phyloP scores from a whole-genome alignment of 2,329 filamentous ascomycete species.

The Pseudogymnoascus verrucosus region DNA sequence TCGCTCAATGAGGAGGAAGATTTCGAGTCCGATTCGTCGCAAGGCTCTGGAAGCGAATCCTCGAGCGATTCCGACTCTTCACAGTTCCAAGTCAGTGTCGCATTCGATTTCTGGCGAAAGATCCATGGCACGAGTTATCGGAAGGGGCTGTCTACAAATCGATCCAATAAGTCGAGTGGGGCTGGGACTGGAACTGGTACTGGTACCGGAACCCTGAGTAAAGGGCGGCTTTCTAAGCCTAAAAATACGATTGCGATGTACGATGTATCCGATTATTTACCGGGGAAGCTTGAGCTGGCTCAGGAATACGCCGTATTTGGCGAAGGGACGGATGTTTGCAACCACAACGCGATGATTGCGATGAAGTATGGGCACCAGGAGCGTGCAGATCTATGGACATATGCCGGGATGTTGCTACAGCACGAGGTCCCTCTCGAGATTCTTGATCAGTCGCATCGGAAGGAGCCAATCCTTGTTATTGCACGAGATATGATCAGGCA shows the following conservation, averaged over 20 bases:
- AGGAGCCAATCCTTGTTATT: conserved; percentile 53
- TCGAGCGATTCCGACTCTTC: conserved; percentile 29
- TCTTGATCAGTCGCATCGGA: conserved; percentile 44
- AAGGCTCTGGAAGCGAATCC: conserved; percentile 24
- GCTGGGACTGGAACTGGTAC: conserved; percentile 48
- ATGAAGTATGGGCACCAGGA: conserved; percentile 62
- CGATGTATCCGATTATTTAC: conserved; percentile 61
- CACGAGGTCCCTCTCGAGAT: conserved; percentile 67
- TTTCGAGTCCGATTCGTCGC: conserved; percentile 30
- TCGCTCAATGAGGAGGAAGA: conserved; percentile 27
- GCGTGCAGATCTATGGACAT: conserved; percentile 74
- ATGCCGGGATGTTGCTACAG: conserved; percentile 68
- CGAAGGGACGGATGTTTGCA: conserved; percentile 70
- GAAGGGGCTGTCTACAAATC: conserved; percentile 25
- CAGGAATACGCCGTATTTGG: conserved; percentile 77
- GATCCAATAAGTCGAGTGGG: conserved; percentile 28
- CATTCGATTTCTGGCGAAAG: conserved; percentile 23
- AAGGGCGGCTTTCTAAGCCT: conserved; percentile 28
- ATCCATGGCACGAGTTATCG: conserved; percentile 19
- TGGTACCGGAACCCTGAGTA: conserved; percentile 28
- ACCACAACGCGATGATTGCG: conserved; percentile 74
- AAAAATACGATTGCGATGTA: conserved; percentile 70
- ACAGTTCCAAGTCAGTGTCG: conserved; percentile 21
- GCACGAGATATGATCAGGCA: conserved; percentile 51
- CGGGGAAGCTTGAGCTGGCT: conserved; percentile 70